These are phyloP conservation scores for Chaetomium sp. DNA, from an alignment of 2,329 filamentous ascomycete species.

Conservation along the genomic window DNA sequence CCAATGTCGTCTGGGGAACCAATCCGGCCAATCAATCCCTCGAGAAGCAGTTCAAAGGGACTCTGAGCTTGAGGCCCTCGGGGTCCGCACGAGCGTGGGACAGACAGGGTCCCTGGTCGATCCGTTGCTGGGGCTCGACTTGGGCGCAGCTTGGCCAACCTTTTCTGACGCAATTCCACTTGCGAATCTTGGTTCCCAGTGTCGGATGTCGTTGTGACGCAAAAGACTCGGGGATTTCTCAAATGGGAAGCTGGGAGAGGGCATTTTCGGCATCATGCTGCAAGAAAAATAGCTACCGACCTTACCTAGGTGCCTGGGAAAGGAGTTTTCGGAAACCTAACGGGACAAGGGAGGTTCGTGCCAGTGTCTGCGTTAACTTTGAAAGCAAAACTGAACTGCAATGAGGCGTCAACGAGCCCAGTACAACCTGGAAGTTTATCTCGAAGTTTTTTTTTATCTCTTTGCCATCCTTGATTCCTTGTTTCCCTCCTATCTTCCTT, in stretches of 20 bases:
- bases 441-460: background rate
- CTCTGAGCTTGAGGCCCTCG: background rate
- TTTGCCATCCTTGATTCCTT: background rate
- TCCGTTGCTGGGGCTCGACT: conserved; percentile 21
- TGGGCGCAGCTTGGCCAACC: conserved; percentile 13
- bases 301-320: too few species aligned
- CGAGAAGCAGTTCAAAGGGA: background rate
- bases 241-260: background rate
- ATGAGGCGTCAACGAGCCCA: background rate
- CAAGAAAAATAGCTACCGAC: background rate
- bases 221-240: background rate
- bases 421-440: too few species aligned
- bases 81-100: background rate
- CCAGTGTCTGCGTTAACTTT: background rate
- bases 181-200: conserved; percentile 20
- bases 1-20: conserved; percentile 11
- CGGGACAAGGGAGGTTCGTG: background rate
- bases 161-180: conserved; percentile 25
- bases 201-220: conserved; percentile 10
- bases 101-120: conserved; percentile 13
- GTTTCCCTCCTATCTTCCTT: background rate
- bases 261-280: background rate
- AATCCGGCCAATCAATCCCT: conserved; percentile 12
- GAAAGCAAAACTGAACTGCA: background rate
- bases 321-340: background rate